Evolutionary conservation across 495 filamentous ascomycete species (phyloP).

Genomic region (Pseudomonodictys pantanalensis): DNA sequence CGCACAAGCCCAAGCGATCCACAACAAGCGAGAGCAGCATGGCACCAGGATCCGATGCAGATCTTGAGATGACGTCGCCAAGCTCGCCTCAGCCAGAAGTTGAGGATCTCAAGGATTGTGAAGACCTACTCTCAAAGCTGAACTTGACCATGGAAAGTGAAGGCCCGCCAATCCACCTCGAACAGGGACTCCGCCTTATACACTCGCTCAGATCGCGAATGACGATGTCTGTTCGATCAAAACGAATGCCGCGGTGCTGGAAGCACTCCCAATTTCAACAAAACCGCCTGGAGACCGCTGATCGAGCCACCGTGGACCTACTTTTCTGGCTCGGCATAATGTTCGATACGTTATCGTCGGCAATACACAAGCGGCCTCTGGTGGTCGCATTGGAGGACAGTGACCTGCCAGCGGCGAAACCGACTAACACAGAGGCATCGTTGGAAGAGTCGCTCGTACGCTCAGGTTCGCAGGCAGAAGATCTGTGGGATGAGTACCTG

Average conservation of each 20-base stretch:
- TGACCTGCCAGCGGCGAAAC: slow-evolving; percentile 26
- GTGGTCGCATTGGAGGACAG: slow-evolving; percentile 51
- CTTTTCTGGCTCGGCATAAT: slow-evolving; percentile 53
- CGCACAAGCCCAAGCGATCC: background rate
- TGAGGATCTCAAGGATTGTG: slow-evolving; percentile 25
- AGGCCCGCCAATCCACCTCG: slow-evolving; percentile 43
- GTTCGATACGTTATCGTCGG: slow-evolving; percentile 50
- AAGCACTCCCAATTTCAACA: background rate
- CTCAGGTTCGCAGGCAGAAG: slow-evolving; percentile 8
- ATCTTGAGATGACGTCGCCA: too few species aligned
- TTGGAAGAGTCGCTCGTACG: too few species aligned
- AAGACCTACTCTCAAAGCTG: slow-evolving; percentile 20
- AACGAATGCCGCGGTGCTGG: background rate
- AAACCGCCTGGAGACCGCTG: slow-evolving; percentile 32
- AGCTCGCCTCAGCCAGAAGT: slow-evolving; percentile 5
- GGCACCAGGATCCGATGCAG: too few species aligned
- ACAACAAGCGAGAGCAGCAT: background rate
- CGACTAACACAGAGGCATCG: background rate
- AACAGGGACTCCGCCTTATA: slow-evolving; percentile 40
- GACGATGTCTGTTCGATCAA: background rate
- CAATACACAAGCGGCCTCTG: slow-evolving; percentile 47
- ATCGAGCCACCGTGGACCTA: slow-evolving; percentile 45
- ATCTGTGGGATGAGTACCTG: slow-evolving; percentile 43
- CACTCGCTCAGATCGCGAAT: slow-evolving; percentile 32
- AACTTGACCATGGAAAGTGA: slow-evolving; percentile 41